Evolutionary conservation across 2,329 filamentous ascomycete genomes (phyloP).

Genomic region (Colletotrichum destructivum): DNA sequence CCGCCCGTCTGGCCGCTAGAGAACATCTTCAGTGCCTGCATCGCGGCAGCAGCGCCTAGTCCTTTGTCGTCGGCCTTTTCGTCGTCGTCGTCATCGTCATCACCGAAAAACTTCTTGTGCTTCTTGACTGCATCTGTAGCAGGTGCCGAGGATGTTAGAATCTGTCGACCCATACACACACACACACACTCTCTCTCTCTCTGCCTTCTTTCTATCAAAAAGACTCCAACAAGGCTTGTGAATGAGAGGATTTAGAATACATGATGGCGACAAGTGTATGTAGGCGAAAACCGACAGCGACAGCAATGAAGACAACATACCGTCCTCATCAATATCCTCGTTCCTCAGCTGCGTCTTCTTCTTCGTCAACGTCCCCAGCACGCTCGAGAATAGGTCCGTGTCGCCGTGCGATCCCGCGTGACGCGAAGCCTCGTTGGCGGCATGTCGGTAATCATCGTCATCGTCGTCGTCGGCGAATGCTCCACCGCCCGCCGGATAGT

Average conservation of each 20-base stretch:
- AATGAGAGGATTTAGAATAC: not conserved
- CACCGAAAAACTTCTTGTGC: constrained; percentile 82
- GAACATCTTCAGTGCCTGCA: constrained; percentile 88
- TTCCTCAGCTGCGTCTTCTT: constrained; percentile 65
- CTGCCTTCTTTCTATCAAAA: not conserved
- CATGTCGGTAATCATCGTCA: constrained; percentile 64
- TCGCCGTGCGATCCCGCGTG: constrained; percentile 63
- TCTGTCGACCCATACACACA: not conserved
- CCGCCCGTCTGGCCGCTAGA: constrained; percentile 66
- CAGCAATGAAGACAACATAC: constrained; percentile 50
- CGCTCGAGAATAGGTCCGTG: constrained; percentile 63
- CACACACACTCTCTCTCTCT: too few relatives aligned
- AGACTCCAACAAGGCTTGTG: too few relatives aligned
- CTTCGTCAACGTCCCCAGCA: constrained; percentile 64
- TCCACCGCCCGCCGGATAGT: constrained; percentile 51
- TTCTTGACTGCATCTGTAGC: constrained; percentile 75
- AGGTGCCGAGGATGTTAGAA: constrained; percentile 33
- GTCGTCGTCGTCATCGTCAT: constrained; percentile 61
- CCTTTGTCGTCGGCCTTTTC: constrained; percentile 63
- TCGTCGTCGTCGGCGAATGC: constrained; percentile 57
- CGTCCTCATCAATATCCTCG: constrained; percentile 66
- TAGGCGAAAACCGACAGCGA: not conserved
- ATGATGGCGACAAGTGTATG: not conserved
- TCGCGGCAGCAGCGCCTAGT: constrained; percentile 81
- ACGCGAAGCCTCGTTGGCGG: constrained; percentile 63